Evolutionary conservation across 2,329 filamentous ascomycete genomes (phyloP).

Genomic region (Colletotrichum incanum): DNA sequence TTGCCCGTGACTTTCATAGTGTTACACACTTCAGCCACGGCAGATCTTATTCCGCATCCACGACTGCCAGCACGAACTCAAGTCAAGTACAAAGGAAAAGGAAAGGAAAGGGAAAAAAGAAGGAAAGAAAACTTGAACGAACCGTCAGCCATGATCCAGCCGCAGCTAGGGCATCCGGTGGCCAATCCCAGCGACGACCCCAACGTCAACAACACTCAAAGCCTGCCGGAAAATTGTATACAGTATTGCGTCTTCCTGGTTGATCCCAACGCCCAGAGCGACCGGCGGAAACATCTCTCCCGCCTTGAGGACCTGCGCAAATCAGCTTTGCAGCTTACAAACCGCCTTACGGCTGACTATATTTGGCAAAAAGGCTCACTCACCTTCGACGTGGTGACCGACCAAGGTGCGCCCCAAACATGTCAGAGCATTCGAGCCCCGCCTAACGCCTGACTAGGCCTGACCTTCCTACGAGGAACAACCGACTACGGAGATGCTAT

Average conservation of each 20-base stretch:
- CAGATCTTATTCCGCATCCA: neutral
- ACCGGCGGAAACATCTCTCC: slow-evolving; percentile 71
- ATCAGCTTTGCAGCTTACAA: slow-evolving; percentile 74
- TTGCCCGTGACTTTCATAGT: neutral
- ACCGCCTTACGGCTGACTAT: slow-evolving; percentile 82
- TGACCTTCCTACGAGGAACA: slow-evolving; percentile 79
- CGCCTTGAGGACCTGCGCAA: slow-evolving; percentile 82
- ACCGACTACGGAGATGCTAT: slow-evolving; percentile 95
- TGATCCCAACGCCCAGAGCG: slow-evolving; percentile 58
- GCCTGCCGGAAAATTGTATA: slow-evolving; percentile 85
- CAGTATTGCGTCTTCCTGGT: slow-evolving; percentile 87
- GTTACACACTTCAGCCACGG: neutral
- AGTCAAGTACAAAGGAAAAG: neutral
- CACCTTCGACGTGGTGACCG: slow-evolving; percentile 75
- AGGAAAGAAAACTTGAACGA: too few species aligned
- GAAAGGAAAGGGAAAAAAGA: too few species aligned
- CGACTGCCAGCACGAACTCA: neutral
- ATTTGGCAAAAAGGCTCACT: slow-evolving; percentile 96
- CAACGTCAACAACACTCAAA: slow-evolving; percentile 44
- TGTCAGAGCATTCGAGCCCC: neutral
- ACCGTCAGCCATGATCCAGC: neutral
- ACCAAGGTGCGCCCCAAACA: slow-evolving; percentile 63
- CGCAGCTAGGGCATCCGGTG: neutral
- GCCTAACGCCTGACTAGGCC: slow-evolving; percentile 54
- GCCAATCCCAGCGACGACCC: neutral